Evolutionary conservation across 257 asterid genomes (phyloP), one percentile per base, ranked within the genome.

Genomic region (Gentiana dahurica): DNA sequence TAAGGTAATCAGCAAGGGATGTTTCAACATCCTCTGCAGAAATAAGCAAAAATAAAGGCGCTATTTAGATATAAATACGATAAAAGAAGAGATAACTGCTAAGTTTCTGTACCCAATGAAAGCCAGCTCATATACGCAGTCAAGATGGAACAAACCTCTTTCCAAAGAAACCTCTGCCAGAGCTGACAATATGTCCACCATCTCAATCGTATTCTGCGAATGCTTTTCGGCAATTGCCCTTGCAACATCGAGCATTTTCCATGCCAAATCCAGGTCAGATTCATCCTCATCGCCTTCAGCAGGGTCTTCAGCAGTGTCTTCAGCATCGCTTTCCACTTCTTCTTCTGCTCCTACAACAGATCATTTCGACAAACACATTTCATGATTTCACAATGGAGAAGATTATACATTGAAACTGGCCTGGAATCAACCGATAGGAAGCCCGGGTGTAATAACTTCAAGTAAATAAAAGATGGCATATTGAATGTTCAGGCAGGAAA

Each of bases 221-320:
- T 69, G 72, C 75, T 81, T 88, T 80, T 92, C 99, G 67, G 70
- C 91, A 49, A 92, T 92, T 36, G 91, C 95, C 73, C 99, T 70
- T 51, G 99, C 95, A 80, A 88, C 76, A 81, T 92, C 97, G 2
- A 92, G 81, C 97, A 92, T 84, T 74, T 92, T 92, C 99, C 95
- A 92, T 35, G 99, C 94, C 77, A 92, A 76, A 74, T 92, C 97
- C 72, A 92, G 83, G 76, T 92, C 99, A 59, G 99, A 85, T 71
- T 88, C 97, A 51, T 92, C 99, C 70, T 83, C 99, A 46, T 87
- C 96, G 34, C 81, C 98, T 54, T 87, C 97, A 75, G 70, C 85
- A 44, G 68, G 70, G 34, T 83, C 94, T 66, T 80, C 99, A 63
- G 58, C 79, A 63, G 79, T 90, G 52, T 83, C 79, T 58, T 73